Evolutionary conservation across 495 filamentous ascomycete genomes (phyloP), one percentile per base, ranked within the genome.

Genomic region (Amniculicola lignicola): DNA sequence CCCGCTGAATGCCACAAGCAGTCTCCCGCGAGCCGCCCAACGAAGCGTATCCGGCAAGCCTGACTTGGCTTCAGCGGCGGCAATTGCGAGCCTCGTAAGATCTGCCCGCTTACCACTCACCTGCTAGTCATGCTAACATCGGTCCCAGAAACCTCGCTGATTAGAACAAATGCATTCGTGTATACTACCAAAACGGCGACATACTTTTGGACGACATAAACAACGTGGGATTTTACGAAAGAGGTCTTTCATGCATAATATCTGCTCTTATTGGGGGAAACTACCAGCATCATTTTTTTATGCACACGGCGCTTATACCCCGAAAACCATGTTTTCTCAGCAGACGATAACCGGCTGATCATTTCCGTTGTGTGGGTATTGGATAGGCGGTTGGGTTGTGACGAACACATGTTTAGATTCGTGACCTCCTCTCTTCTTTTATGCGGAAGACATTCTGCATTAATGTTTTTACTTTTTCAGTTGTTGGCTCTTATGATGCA

Each of bases 31-130:
- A 47, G 65, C 49, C 18, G 57, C 65, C 14, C 61, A 64, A 50
- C 44, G 65, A 31, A 67, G 62, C 29, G 53, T 57, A 0, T 65
- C 62, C 21, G 65, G 65, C 27, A 64, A 65, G 54, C 65, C 65
- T 33, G 62, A 64, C 38, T 19, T 64, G 40, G 62, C 61, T 39
- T 64, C 62, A 18, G 65, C 65, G 33, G 65, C 65, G 44, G 65
- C 65, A 23, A 57, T 61, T 38, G 62, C 62, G 25, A 64, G 61
- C 44, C 61, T 67, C 35, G 65, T 65, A 51, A 57, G 65, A 10
- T 51, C 23, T 12, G 15, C 18, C 40, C 18, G 2, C 12, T 18
- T 52, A 22, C n/a, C 16, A 12, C 4, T 18, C 10, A 29, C 1
- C 2, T 23, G 22, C 19, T 21, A 37, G 22, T 9, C 29, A n/a